A percentile compares a stretch with the other conserved stretches of the same genome.
Conservation (phyloP, 75 land plant genomes). For the Ceratopteris richardii region DNA sequence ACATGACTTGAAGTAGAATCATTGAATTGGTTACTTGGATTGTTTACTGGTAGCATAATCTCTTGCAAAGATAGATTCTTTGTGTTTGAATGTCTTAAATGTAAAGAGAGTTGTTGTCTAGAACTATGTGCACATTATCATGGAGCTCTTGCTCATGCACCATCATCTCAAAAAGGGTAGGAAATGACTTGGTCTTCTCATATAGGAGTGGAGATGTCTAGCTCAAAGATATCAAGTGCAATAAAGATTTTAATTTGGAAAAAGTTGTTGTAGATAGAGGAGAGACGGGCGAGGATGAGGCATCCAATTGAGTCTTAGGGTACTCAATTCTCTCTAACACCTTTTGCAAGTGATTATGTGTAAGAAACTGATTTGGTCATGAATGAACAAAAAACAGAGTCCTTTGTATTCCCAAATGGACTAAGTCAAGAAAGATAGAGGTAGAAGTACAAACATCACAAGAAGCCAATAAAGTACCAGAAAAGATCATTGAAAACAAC, state of each 20-base stretch:
- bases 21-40: slow-evolving; percentile 74
- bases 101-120: neutral
- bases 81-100: neutral
- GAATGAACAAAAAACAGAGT: too few species aligned
- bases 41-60: slow-evolving; percentile 31
- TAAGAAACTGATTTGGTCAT: too few species aligned
- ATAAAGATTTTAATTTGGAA: slow-evolving; percentile 47
- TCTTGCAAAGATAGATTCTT: slow-evolving; percentile 49
- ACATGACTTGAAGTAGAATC: slow-evolving; percentile 56
- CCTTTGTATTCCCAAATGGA: too few species aligned
- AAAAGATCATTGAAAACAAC: too few species aligned
- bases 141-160: slow-evolving; percentile 67
- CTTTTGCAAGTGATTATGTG: too few species aligned
- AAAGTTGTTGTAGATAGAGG: slow-evolving; percentile 27
- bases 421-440: too few species aligned
- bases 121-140: neutral
- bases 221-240: slow-evolving; percentile 63
- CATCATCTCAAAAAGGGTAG: slow-evolving; percentile 98
- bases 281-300: slow-evolving; percentile 6
- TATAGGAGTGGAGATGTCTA: slow-evolving; percentile 55
- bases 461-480: too few species aligned
- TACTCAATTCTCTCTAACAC: too few species aligned
- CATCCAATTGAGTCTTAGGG: too few species aligned
- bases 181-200: slow-evolving; percentile 63
- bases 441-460: too few species aligned